Evolutionary conservation across 2,329 filamentous ascomycete species (phyloP).

Genomic region (Graphium sp.): DNA sequence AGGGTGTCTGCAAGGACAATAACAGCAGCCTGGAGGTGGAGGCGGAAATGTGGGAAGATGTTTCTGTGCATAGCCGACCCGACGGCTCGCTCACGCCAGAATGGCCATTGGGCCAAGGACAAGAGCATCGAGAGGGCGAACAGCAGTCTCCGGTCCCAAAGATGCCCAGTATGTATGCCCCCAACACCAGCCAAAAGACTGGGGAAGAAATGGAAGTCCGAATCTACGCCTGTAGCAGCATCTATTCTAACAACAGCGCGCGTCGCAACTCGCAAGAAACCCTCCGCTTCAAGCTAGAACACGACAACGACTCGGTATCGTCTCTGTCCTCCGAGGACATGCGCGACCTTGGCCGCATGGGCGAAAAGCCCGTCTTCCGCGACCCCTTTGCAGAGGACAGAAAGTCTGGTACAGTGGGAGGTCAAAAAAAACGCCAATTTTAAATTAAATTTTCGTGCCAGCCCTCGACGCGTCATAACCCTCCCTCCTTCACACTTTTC

Average conservation of each 20-base stretch:
- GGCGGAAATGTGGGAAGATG: not conserved
- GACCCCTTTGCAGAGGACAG: slow-evolving; percentile 1
- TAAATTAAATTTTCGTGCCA: too few species aligned
- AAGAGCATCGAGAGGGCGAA: not conserved
- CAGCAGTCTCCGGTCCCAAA: not conserved
- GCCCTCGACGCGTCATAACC: too few species aligned
- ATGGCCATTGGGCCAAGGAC: not conserved
- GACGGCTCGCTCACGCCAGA: not conserved
- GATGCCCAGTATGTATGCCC: not conserved
- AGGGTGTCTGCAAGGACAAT: not conserved
- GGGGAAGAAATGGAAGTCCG: not conserved
- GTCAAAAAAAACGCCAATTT: too few species aligned
- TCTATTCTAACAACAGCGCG: too few species aligned
- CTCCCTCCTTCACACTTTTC: too few species aligned
- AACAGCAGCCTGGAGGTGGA: not conserved
- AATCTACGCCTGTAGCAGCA: not conserved
- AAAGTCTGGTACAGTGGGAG: too few species aligned
- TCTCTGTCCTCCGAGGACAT: not conserved
- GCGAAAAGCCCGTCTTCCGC: not conserved
- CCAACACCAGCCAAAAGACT: not conserved
- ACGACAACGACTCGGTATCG: too few species aligned
- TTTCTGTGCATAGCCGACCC: not conserved
- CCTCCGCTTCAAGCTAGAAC: too few species aligned
- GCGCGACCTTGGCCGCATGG: not conserved
- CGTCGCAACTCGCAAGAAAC: too few species aligned